These are phyloP conservation scores for Fagus sylvatica DNA, from an alignment of 306 rosid genomes.

Conservation along the genomic window DNA sequence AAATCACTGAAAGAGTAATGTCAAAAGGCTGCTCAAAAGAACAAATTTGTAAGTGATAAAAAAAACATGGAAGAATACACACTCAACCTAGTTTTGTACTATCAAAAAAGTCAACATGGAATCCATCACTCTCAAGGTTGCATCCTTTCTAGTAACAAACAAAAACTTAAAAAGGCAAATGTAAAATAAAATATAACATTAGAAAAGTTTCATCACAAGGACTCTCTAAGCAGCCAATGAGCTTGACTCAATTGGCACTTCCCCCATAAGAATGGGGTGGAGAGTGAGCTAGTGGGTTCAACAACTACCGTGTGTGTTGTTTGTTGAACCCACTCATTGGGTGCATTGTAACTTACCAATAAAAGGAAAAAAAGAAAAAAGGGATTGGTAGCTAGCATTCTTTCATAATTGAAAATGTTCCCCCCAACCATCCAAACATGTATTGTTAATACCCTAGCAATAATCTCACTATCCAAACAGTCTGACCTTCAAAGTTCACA, in stretches of 20 bases:
- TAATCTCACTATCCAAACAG: not conserved
- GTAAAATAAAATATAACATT: not conserved
- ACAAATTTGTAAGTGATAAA: not conserved
- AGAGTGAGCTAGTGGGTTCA: no score
- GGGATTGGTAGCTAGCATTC: not conserved
- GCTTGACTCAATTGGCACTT: no score
- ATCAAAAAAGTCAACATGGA: conserved; percentile 5
- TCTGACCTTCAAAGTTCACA: not conserved
- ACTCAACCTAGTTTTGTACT: conserved; percentile 19
- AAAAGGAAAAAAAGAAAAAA: no score
- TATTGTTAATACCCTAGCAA: not conserved
- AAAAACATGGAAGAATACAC: not conserved
- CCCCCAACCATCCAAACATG: not conserved
- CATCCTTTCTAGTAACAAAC: conserved; percentile 8
- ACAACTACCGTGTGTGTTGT: no score
- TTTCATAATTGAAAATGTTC: not conserved
- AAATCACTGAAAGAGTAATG: conserved; percentile 5
- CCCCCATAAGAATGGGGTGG: no score
- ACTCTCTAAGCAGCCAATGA: not conserved
- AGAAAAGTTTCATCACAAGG: not conserved
- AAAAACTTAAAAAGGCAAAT: not conserved
- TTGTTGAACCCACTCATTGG: no score
- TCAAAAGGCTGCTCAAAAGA: not conserved
- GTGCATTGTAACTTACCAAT: no score
- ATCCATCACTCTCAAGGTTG: conserved; percentile 14